These are phyloP conservation scores for Aspergillus cristatus DNA, from an alignment of 495 filamentous ascomycete genomes.

Conservation along the genomic window DNA sequence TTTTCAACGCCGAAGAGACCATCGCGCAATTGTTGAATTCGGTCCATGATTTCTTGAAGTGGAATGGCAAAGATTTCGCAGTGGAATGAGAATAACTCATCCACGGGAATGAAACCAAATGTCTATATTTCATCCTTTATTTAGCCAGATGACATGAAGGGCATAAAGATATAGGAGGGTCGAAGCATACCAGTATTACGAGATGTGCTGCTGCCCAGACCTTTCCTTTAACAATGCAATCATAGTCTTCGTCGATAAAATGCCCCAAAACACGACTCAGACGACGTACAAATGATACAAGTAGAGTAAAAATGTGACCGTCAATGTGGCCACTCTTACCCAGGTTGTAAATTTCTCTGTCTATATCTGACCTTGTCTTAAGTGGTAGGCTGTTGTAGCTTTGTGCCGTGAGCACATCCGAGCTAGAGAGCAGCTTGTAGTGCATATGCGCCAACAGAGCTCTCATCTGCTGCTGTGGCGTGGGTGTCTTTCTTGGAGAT, in stretches of 20 bases:
- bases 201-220: constrained; percentile 3
- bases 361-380: background rate
- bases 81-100: constrained; percentile 2
- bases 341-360: background rate
- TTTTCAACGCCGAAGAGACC: background rate
- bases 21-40: constrained; percentile 1
- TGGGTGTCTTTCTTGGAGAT: background rate
- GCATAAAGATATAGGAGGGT: background rate
- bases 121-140: constrained; percentile 1
- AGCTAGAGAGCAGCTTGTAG: constrained; percentile 1
- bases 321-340: background rate
- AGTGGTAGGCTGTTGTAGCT: constrained; percentile 3
- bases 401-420: background rate
- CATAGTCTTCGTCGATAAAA: constrained; percentile 3
- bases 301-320: constrained; percentile 1
- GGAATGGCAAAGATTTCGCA: constrained; percentile 1
- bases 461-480: constrained; percentile 1
- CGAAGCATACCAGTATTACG: constrained; percentile 1
- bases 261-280: constrained; percentile 1
- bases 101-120: background rate
- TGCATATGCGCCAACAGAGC: constrained; percentile 3
- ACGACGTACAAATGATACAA: background rate
- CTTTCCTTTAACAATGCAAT: constrained; percentile 6
- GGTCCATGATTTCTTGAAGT: background rate
- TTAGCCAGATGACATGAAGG: background rate